Base-by-base conservation (phyloP, 2,329 filamentous ascomycete species). In the Magnaporthales sp. region DNA sequence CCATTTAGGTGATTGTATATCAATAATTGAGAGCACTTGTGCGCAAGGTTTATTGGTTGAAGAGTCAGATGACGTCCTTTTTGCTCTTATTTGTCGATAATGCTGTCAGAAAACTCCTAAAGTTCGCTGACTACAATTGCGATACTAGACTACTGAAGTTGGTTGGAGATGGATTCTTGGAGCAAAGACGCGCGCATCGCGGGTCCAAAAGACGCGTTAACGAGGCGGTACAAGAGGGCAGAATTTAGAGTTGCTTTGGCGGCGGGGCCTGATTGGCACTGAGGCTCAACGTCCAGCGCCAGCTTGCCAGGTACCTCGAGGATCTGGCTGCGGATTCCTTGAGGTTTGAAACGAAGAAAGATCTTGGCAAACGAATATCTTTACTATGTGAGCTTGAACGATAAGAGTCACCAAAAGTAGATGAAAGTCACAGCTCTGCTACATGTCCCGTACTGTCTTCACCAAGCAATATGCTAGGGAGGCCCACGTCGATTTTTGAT, bases 1-100 rank as follows among this genome's bases (percentile, higher is more conserved):
- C 60, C 67, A 66, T 64, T 11, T 29, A 63, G 24, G 30, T 66
- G 68, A n/a, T n/a, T 38, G 11, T 30, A 29, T 24, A 26, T 24
- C 22, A 22, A 19, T 19, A 7, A 5, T 11, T 13, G 15, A 19
- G 8, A 38, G 19, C 27, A 60, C 4, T 29, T 8, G 4, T 19
- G 9, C n/a, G 19, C 38, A 46, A 46, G 15, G 1, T 46, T 46
- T 46, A 46, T 46, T 46, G 38, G n/a, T 46, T 10, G 15, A 46
- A n/a, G 19, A 19, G 38, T 19, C 38, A 46, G n/a, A 46, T 46
- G 15, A n/a, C 13, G 8, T n/a, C n/a, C 38, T 46, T 46, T 6
- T 46, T 46, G 8, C 8, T 46, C 38, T 46, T 46, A 7, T 46
- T 46, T 46, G 38, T 13, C 38, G 8, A 46, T 6, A 46, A 46